Base-by-base conservation (phyloP, 805 yeast genomes). In the Candida yuanshanica region DNA sequence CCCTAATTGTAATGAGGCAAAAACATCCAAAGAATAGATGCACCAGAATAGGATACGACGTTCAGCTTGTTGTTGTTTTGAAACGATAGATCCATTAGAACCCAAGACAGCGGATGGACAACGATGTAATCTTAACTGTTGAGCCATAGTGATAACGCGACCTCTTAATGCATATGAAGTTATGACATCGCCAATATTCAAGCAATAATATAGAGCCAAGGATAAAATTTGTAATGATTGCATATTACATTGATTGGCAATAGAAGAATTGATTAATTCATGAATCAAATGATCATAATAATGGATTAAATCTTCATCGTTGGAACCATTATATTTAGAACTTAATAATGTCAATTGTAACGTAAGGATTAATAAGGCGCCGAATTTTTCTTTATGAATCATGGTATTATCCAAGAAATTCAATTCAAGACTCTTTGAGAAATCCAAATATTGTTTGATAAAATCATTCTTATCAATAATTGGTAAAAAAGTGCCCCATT, bases 21-120 rank as follows among this genome's bases (percentile, higher is more conserved):
- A 85, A 3, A 79, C 72, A 58, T 89, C 96, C 48, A 89, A 67
- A 22, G 80, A 71, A 59, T 85, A 88, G 34, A 81, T 75, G 47
- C 87, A 79, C 96, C 96, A 89, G 52, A 89, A 89, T 31, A 86
- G 62, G 26, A 85, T 74, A 57, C 95, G 75, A 47, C 96, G 71
- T 55, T 85, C 87, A 47, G 90, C 89, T 60, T 83, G 93, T 65
- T 83, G 90, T 45, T 78, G 70, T 48, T 72, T 75, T 20, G 80
- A 74, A 35, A 83, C 75, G 25, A 75, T 74, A 2, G 83, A 71
- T 1, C 91, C 91, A 43, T 69, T 70, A n/a, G 72, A 70, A 4
- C 79, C 76, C 37, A 83, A 64, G 4, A 86, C 89, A 0, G 91
- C 91, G 5, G 90, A 79, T 9, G 95, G 95, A 60, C 95, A 83